phyloP scores from a whole-genome alignment of 2,329 filamentous ascomycete species.

The Penicillium palitans region DNA sequence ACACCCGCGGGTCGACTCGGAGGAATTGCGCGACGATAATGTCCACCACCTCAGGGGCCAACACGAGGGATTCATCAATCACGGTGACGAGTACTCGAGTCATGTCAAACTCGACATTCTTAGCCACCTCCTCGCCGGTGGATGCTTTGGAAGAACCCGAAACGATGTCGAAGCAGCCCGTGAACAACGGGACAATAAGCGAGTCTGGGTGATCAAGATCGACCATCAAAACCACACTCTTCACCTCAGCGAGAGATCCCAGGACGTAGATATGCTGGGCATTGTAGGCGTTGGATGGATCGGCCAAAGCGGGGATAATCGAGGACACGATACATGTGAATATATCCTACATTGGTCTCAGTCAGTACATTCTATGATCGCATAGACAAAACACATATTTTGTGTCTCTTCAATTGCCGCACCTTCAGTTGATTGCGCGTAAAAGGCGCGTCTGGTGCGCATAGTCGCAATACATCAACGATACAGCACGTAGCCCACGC shows the following conservation, averaged over 20 bases:
- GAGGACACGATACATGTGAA: slow-evolving; percentile 84
- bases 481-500: slow-evolving; percentile 86
- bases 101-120: slow-evolving; percentile 92
- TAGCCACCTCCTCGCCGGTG: slow-evolving; percentile 78
- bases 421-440: slow-evolving; percentile 88
- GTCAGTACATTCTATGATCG: slow-evolving; percentile 2
- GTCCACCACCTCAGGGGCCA: slow-evolving; percentile 82
- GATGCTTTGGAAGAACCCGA: slow-evolving; percentile 73
- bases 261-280: slow-evolving; percentile 90
- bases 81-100: slow-evolving; percentile 79
- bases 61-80: slow-evolving; percentile 77
- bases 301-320: slow-evolving; percentile 79
- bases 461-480: slow-evolving; percentile 88
- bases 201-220: slow-evolving; percentile 81
- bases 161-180: slow-evolving; percentile 86
- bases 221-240: slow-evolving; percentile 88
- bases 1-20: slow-evolving; percentile 70
- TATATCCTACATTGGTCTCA: slow-evolving; percentile 65
- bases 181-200: slow-evolving; percentile 79
- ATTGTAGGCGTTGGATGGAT: slow-evolving; percentile 87
- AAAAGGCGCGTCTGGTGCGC: slow-evolving; percentile 92
- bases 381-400: not conserved
- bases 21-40: slow-evolving; percentile 95
- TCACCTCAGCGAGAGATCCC: slow-evolving; percentile 83
- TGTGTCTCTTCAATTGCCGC: slow-evolving; percentile 26